These are phyloP conservation scores for Hevea brasiliensis DNA, from an alignment of 345 rosid genomes.

Conservation along the genomic window DNA sequence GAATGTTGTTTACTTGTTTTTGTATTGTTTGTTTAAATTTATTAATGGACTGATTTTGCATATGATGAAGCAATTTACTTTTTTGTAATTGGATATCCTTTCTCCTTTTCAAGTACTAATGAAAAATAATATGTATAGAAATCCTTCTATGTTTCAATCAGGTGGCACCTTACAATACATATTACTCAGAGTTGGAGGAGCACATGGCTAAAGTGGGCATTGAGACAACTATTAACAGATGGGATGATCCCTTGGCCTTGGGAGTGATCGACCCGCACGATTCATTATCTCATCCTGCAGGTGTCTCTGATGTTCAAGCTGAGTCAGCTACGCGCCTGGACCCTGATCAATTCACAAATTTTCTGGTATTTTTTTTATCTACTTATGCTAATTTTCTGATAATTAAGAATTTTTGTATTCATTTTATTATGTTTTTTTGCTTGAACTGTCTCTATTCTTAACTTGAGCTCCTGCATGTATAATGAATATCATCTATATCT, in stretches of 20 bases:
- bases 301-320: constrained; percentile 87
- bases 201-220: constrained; percentile 88
- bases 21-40: background rate
- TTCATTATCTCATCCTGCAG: constrained; percentile 96
- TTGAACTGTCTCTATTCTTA: background rate
- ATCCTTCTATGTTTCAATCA: constrained; percentile 26
- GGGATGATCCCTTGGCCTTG: constrained; percentile 85
- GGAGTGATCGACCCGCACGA: constrained; percentile 96
- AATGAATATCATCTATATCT: background rate
- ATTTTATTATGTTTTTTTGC: background rate
- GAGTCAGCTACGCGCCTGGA: constrained; percentile 80
- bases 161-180: constrained; percentile 98
- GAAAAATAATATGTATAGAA: background rate
- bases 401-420: background rate
- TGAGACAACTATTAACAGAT: constrained; percentile 72
- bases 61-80: constrained; percentile 3
- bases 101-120: background rate
- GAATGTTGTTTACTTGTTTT: background rate
- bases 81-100: background rate
- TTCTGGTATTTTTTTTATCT: constrained; percentile 56
- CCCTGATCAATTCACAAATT: constrained; percentile 89
- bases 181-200: constrained; percentile 82
- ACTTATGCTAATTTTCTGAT: background rate
- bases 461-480: constrained; percentile 1
- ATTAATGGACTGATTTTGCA: background rate